Conservation (phyloP, 1,139 yeast genomes). For the Taphrina wiesneri region DNA sequence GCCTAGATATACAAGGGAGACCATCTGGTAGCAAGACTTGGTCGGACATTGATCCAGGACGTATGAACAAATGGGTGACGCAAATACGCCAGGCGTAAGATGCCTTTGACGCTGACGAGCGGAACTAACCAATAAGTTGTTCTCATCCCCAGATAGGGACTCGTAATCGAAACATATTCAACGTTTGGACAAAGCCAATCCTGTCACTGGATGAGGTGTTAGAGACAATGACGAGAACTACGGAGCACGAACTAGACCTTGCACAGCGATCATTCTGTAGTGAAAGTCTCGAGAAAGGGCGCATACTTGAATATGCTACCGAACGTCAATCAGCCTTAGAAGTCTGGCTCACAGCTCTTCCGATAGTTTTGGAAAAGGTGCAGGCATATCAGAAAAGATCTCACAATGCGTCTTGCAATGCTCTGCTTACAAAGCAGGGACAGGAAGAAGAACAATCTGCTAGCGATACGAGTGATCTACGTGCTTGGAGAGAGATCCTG, state of each 20-base stretch:
- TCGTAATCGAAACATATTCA: constrained; percentile 45
- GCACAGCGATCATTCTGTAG: constrained; percentile 55
- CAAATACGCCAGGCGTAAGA: constrained; percentile 64
- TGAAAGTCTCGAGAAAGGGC: constrained; percentile 58
- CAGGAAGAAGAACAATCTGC: background rate
- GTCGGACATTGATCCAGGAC: constrained; percentile 38
- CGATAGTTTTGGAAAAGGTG: constrained; percentile 42
- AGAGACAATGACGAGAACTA: constrained; percentile 59
- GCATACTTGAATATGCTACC: constrained; percentile 58
- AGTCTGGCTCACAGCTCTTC: constrained; percentile 50
- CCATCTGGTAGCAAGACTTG: constrained; percentile 46
- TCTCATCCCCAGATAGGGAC: constrained; percentile 76
- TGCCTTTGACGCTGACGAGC: background rate
- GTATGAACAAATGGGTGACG: constrained; percentile 57
- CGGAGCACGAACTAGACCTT: constrained; percentile 54
- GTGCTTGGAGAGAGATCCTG: constrained; percentile 57
- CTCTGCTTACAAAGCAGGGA: background rate
- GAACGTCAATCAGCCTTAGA: constrained; percentile 55
- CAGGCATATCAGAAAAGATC: background rate
- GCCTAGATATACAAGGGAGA: constrained; percentile 59
- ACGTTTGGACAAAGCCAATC: constrained; percentile 41
- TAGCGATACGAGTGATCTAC: constrained; percentile 23
- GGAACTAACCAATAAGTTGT: constrained; percentile 44
- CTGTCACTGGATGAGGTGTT: constrained; percentile 67
- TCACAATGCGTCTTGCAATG: background rate